Percentiles rank a stretch among this genome's conserved stretches.
Evolutionary conservation across 2,329 filamentous ascomycete genomes (phyloP).

Genomic region (Fusarium sp.): DNA sequence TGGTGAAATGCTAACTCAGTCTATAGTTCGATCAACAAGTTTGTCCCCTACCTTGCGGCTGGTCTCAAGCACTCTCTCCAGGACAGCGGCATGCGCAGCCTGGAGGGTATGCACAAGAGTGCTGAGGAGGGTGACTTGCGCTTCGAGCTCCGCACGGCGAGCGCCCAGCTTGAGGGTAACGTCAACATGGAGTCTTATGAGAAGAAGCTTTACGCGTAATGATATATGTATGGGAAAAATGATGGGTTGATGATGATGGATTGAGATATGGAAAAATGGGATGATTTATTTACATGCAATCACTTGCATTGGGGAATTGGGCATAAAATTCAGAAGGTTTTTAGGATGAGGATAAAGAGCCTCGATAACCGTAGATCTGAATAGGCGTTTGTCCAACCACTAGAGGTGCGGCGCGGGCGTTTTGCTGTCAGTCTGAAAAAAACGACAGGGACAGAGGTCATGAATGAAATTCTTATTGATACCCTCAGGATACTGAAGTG

Average conservation of each 20-base stretch:
- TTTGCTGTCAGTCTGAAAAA: conserved; percentile 40
- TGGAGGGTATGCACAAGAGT: conserved; percentile 81
- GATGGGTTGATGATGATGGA: conserved; percentile 29
- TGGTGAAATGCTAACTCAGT: conserved; percentile 50
- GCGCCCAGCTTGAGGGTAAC: conserved; percentile 95
- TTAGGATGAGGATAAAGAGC: conserved; percentile 39
- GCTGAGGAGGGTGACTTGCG: conserved; percentile 83
- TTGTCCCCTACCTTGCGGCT: conserved; percentile 94
- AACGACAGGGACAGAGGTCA: conserved; percentile 42
- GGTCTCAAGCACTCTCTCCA: conserved; percentile 98
- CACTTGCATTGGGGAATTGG: conserved; percentile 40
- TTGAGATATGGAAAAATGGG: conserved; percentile 33
- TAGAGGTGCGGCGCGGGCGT: conserved; percentile 50
- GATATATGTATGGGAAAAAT: conserved; percentile 43
- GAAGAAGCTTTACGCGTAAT: conserved; percentile 98
- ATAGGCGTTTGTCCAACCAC: conserved; percentile 50
- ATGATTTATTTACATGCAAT: conserved; percentile 39
- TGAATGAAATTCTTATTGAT: conserved; percentile 47
- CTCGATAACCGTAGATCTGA: conserved; percentile 48
- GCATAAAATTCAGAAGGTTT: conserved; percentile 36
- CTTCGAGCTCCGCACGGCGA: conserved; percentile 95
- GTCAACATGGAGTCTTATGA: conserved; percentile 99
- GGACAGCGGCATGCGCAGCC: conserved; percentile 89
- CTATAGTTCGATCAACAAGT: conserved; percentile 87
- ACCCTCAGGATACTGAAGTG: conserved; percentile 44